These are phyloP conservation scores for Stachybotrys chlorohalonatus DNA, from an alignment of 2,329 filamentous ascomycete species.

Conservation along the genomic window DNA sequence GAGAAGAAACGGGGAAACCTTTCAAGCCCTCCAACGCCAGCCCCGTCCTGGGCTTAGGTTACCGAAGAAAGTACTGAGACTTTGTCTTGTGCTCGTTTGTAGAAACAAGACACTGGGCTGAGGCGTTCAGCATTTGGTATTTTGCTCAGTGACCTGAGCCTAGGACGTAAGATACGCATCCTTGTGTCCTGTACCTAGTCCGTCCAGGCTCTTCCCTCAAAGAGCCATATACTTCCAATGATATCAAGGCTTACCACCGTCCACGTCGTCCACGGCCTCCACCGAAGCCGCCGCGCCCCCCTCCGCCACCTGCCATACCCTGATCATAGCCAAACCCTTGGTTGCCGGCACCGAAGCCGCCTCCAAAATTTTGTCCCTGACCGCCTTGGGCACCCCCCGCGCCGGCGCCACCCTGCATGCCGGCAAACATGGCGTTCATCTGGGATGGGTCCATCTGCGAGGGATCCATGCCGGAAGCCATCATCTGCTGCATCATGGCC, in stretches of 20 bases:
- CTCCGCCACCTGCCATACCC: conserved; percentile 30
- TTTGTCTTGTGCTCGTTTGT: no score
- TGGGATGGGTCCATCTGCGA: conserved; percentile 55
- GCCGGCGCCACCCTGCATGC: conserved; percentile 41
- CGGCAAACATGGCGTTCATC: conserved; percentile 51
- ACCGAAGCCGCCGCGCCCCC: conserved; percentile 23
- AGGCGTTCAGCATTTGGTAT: no score
- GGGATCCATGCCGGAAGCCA: conserved; percentile 55
- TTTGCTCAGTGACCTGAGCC: no score
- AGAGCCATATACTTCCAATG: neutral
- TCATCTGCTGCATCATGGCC: conserved; percentile 63
- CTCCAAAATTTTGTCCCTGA: conserved; percentile 43
- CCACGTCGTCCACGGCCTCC: conserved; percentile 16
- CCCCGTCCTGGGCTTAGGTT: no score
- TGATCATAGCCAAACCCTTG: conserved; percentile 45
- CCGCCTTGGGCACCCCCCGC: conserved; percentile 36
- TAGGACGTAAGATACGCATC: no score
- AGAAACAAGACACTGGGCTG: no score
- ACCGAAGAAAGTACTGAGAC: no score
- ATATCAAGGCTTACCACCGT: conserved; percentile 9
- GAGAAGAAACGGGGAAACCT: neutral
- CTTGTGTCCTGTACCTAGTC: no score
- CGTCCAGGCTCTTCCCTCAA: neutral
- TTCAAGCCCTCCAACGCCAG: neutral
- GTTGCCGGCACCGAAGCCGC: conserved; percentile 42